Evolutionary conservation across 164 flowering plant genomes (phyloP), one percentile per base, ranked within the genome.

Genomic region (Nelumbo lutea): DNA sequence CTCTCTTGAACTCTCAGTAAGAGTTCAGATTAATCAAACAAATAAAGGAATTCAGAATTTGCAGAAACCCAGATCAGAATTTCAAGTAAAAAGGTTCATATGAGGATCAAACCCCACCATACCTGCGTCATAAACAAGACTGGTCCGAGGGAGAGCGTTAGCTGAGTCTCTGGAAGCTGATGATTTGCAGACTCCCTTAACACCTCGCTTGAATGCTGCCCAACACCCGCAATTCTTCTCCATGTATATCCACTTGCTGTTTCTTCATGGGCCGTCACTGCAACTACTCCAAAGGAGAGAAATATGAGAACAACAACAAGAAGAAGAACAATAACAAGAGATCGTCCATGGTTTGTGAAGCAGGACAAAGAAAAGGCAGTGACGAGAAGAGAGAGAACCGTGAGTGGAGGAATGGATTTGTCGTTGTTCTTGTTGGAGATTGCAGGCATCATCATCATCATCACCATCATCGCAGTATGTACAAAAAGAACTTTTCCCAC

Each of bases 51-150:
- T 2, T 48, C 64, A 63, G 48, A 66, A 15, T 57, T 9, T 39
- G 38, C 9, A 62, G 9, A 70, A 39, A 53, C 47, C 45, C 64
- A 73, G n/a, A 58, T 58, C 42, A 38, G 13, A 43, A 72, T 42
- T 65, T 44, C 55, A 43, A 52, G 61, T 6, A 42, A 66, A 27
- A 46, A 68, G 46, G 6, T 2, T 14, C 5, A 51, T 27, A 9
- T 3, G 57, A 48, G 11, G 40, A 58, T 14, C 42, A 46, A 58
- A 46, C 45, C 5, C 4, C 65, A 41, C 14, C 0, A 51, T 67
- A 88, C 96, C 97, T 72, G 94, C 89, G 79, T 93, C 97, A 81
- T 89, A 87, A 61, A 90, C 96, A 64, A 89, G 87, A 72, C 93
- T 90, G 61, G 88, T 84, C 62, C 93, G 79, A 66, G 96, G 96